Evolutionary conservation across 352 stramenopile species (phyloP), one percentile per base, ranked within the genome.

Genomic region (Globisporangium acanthophoron): DNA sequence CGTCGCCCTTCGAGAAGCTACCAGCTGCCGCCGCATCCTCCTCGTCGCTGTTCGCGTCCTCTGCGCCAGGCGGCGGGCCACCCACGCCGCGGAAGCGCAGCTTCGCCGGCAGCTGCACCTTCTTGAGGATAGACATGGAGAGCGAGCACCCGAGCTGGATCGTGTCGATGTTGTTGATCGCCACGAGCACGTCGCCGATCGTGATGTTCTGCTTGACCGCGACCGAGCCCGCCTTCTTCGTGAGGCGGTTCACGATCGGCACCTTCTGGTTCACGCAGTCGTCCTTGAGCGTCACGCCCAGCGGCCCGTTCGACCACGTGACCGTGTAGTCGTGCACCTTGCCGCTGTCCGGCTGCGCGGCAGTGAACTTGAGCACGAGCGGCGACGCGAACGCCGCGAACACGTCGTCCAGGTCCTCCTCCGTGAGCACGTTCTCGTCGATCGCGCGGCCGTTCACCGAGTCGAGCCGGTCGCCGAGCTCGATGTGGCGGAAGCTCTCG

Each of bases 101-200:
- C 64, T 88, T 92, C 2, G 85, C 85, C 2, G 85, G 85, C 24
- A 94, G 56, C 46, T 94, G 85, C 43, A 94, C 85, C 59, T 94
- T 94, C 66, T 94, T 94, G 21, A 94, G 59, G 54, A 94, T 92
- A 29, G 85, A 94, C 85, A 94, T 94, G 33, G 82, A 92, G 24
- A 94, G 65, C 49, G 85, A 92, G 56, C 85, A 94, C 31, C 85
- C 85, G 33, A 94, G 70, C 64, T 92, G 83, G 58, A 94, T 92
- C 18, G 85, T 94, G 56, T 94, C 85, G 29, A 94, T 94, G 64
- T 94, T 94, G 73, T 94, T 94, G 62, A 94, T 94, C 35, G 85
- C 80, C 47, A 92, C 84, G 13, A 94, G 67, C 20, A 94, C 76
- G 46, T 94, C 85, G 24, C 85, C 85, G 49, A 94, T 94, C 20